Evolutionary conservation across 768 basidiomycete species (phyloP).

Genomic region (Xanthoconium stramineum): DNA sequence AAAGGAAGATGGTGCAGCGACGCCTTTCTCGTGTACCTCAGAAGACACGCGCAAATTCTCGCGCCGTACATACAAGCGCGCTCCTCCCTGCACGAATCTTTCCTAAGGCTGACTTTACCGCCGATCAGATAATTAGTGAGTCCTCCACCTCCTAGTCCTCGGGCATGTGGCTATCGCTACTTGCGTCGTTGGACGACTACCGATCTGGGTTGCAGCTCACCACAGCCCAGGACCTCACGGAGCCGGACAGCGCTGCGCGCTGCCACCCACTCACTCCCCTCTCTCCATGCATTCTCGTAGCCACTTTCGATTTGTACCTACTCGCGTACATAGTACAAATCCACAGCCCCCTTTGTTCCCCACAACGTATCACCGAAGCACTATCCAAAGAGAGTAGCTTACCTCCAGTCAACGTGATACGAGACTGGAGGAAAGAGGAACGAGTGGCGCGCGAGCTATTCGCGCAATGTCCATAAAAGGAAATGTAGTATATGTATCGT

Average conservation of each 20-base stretch:
- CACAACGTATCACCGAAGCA: no score
- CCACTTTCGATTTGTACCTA: no score
- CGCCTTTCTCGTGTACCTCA: conserved; percentile 29
- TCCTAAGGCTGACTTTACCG: not conserved
- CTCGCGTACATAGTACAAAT: no score
- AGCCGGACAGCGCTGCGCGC: not conserved
- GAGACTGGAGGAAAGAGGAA: no score
- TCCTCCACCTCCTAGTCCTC: not conserved
- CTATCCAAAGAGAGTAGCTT: no score
- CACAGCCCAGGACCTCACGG: not conserved
- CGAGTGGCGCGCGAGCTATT: no score
- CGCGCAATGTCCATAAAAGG: no score
- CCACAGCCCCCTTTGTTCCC: no score
- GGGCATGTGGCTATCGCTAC: not conserved
- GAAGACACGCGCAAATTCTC: conserved; percentile 27
- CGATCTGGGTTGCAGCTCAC: not conserved
- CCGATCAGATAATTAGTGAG: not conserved
- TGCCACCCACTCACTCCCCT: no score
- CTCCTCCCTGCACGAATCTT: not conserved
- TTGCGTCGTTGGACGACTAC: not conserved
- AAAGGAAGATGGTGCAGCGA: conserved; percentile 33
- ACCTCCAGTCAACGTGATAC: no score
- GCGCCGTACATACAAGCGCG: conserved; percentile 29
- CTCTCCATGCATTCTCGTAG: no score
- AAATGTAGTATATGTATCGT: no score